Evolutionary conservation across 176 grass and related monocot species (phyloP), one percentile per base, ranked within the genome.

Genomic region (Urochloa ruziziensis): DNA sequence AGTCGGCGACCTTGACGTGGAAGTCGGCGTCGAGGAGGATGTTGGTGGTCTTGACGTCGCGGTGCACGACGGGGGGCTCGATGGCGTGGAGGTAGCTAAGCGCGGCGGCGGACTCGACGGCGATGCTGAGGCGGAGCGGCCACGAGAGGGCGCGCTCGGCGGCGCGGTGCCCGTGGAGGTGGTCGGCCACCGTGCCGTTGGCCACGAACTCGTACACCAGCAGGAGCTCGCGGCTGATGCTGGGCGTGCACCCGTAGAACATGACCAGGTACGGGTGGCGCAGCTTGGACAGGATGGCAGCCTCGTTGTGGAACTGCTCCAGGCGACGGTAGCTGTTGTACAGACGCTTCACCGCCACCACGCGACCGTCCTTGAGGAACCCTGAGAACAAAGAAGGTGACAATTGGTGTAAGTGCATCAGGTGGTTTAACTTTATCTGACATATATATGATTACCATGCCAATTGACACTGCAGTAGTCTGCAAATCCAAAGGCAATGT

Each of bases 271-370:
- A 91, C 28, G 88, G 95, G 86, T 98, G 95, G 11, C 95, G 95
- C 54, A 95, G 88, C 40, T 43, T 65, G 19, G 95, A 94, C 57
- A 98, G 87, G 82, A 98, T 98, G 5, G 49, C 85, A 36, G 91
- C 89, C 90, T 98, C 95, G 67, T 98, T 98, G 46, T 91, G 70
- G 89, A 98, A 98, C 69, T 98, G 95, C 89, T 98, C 95, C 86
- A 98, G 23, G 7, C 87, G 79, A 25, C 86, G 81, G 89, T 75
- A 93, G 84, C 68, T 98, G 83, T 90, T 90, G 75, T 91, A 98
- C 71, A 98, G 90, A 32, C 88, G 90, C 75, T 98, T 98, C 75
- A 98, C 89, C 27, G 95, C 95, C 78, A 98, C 95, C 61, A 86
- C 81, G 12, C 95, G 90, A 11, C 95, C 92, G 60, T 98, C 95